These are phyloP conservation scores for Zygosaccharomyces pseudobailii DNA, from an alignment of 1,139 yeast genomes.

Conservation along the genomic window DNA sequence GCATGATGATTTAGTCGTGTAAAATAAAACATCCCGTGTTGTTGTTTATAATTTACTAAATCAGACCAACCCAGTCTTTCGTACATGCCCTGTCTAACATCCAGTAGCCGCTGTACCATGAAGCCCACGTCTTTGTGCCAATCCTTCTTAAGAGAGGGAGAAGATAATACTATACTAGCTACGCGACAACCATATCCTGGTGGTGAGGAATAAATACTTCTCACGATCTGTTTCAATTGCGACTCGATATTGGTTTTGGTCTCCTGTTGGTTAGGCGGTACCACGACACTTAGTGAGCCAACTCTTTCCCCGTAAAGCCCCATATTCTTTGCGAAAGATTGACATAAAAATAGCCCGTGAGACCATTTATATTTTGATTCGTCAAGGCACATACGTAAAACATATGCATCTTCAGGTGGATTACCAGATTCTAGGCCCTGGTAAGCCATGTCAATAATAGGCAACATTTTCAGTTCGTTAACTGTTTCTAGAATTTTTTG, in stretches of 20 bases:
- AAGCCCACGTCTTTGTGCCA: slow-evolving; percentile 76
- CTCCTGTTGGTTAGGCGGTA: slow-evolving; percentile 12
- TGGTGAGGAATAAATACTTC: slow-evolving; percentile 90
- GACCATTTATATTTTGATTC: slow-evolving; percentile 28
- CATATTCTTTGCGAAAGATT: slow-evolving; percentile 95
- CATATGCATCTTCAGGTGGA: slow-evolving; percentile 46
- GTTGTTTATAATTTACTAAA: slow-evolving; percentile 50
- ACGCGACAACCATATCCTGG: slow-evolving; percentile 92
- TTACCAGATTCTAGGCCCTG: slow-evolving; percentile 88
- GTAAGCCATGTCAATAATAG: slow-evolving; percentile 87
- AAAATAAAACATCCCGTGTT: slow-evolving; percentile 95
- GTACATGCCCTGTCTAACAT: slow-evolving; percentile 54
- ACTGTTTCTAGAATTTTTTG: slow-evolving; percentile 57
- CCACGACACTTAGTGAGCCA: slow-evolving; percentile 56
- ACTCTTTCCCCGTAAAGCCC: slow-evolving; percentile 96
- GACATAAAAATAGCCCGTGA: slow-evolving; percentile 64
- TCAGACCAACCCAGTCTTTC: slow-evolving; percentile 78
- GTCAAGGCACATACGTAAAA: slow-evolving; percentile 38
- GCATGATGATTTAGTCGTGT: slow-evolving; percentile 75
- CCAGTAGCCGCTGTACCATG: slow-evolving; percentile 74
- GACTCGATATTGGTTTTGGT: slow-evolving; percentile 51
- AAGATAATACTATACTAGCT: slow-evolving; percentile 68
- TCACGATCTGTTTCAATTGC: slow-evolving; percentile 64
- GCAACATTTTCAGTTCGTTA: slow-evolving; percentile 53
- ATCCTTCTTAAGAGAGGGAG: slow-evolving; percentile 55